These are phyloP conservation scores for Oryza glumipatula DNA, from an alignment of 176 grass and related monocot genomes.

Conservation along the genomic window DNA sequence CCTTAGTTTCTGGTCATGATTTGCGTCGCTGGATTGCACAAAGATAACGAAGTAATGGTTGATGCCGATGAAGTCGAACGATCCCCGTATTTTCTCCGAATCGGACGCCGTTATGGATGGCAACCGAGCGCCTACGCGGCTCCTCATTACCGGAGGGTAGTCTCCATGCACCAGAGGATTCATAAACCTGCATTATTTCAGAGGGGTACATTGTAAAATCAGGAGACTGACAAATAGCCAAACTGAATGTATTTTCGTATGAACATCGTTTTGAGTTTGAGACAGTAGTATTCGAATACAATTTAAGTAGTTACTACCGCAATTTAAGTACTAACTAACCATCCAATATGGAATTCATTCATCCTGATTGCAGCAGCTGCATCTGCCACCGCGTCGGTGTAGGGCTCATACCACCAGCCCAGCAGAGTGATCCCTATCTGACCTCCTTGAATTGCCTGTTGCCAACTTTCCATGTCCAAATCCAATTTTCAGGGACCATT, in stretches of 20 bases:
- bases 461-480: neutral
- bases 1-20: neutral
- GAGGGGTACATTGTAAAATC: neutral
- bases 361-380: slow-evolving; percentile 63
- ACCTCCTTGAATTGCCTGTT: slow-evolving; percentile 62
- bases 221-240: neutral
- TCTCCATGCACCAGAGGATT: slow-evolving; percentile 69
- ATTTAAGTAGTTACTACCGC: no score
- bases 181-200: slow-evolving; percentile 52
- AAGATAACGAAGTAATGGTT: slow-evolving; percentile 60
- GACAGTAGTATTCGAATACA: neutral
- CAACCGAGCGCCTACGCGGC: slow-evolving; percentile 52
- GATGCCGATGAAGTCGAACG: slow-evolving; percentile 79
- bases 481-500: neutral
- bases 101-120: slow-evolving; percentile 49
- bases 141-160: slow-evolving; percentile 69
- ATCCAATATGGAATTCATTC: slow-evolving; percentile 83
- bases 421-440: slow-evolving; percentile 71
- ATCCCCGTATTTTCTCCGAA: slow-evolving; percentile 44
- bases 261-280: no score
- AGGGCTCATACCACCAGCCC: slow-evolving; percentile 66
- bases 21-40: neutral
- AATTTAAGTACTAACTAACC: slow-evolving; percentile 34
- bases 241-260: no score
- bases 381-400: slow-evolving; percentile 38